Evolutionary conservation across 192 early-diverging fungal genomes (phyloP), one percentile per base, ranked within the genome.

Genomic region (Chytriomyces confervae): DNA sequence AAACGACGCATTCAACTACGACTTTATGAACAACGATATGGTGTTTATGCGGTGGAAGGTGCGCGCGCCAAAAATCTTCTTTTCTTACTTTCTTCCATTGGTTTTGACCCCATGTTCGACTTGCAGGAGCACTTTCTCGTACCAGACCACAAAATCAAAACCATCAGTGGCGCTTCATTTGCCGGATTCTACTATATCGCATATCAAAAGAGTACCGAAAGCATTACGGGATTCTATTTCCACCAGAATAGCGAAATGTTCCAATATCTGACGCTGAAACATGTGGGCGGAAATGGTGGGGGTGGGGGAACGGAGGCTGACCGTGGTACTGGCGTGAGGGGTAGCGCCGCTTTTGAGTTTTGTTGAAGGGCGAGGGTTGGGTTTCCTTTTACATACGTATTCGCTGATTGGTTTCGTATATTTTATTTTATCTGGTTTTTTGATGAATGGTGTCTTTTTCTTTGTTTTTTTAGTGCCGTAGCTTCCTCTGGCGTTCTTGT

Each of bases 31-130:
- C 20, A 81, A 84, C 1, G 90, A 94, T 85, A 84, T 87, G 50
- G 84, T 96, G 8, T 96, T 94, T 82, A 96, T 96, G 95, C 87
- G 95, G 53, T 96, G 95, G 95, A 96, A 96, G 79, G 86, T 88
- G 72, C 20, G 69, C 20, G 20, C 6, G 3, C 11, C 5, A 24
- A 4, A 46, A 46, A n/a, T 18, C n/a, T 45, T 47, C 6, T 24
- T 67, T 63, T 16, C 50, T 3, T 57, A 57, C 53, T 20, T 57
- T 23, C 69, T 62, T 45, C 63, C 36, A 10, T 23, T 84, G 44
- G 50, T 36, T 9, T 27, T 11, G 29, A 9, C 8, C 0, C 7
- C 16, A 13, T 3, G 20, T 27, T 16, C 18, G 9, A 10, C 11
- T 53, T 51, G 36, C 7, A 87, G 83, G 95, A 96, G 70, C 92